phyloP scores from a whole-genome alignment of 2,329 filamentous ascomycete species.

The Metarhizium rileyi region DNA sequence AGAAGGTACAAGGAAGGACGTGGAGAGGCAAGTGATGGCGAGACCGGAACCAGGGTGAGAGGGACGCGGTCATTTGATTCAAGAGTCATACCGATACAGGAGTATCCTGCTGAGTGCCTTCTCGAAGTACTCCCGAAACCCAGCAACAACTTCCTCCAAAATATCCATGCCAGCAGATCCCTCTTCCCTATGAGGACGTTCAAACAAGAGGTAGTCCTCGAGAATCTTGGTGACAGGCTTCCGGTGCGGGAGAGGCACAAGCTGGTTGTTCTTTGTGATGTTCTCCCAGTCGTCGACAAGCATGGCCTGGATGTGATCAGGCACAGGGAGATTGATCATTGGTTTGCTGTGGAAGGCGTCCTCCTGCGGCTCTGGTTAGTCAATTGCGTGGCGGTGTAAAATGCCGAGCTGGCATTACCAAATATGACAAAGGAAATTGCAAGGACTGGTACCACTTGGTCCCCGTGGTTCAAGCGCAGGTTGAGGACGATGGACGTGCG shows the following conservation, averaged over 20 bases:
- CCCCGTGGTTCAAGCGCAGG: neutral
- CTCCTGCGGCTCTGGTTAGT: slow-evolving; percentile 47
- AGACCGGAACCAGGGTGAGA: neutral
- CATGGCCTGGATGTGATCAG: slow-evolving; percentile 82
- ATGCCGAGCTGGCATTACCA: neutral
- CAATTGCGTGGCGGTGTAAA: neutral
- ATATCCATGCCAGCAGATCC: slow-evolving; percentile 71
- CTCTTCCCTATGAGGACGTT: slow-evolving; percentile 53
- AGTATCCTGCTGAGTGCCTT: slow-evolving; percentile 79
- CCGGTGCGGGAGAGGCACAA: slow-evolving; percentile 73
- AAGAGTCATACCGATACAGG: slow-evolving; percentile 57
- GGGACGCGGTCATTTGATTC: neutral
- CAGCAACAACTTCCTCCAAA: slow-evolving; percentile 78
- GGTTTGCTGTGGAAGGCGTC: slow-evolving; percentile 77
- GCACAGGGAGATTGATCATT: slow-evolving; percentile 75
- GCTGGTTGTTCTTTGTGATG: slow-evolving; percentile 86
- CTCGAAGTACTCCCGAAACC: slow-evolving; percentile 90
- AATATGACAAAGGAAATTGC: neutral
- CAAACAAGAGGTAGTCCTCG: slow-evolving; percentile 66
- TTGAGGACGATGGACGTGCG: neutral
- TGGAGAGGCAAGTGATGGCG: neutral
- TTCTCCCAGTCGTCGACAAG: slow-evolving; percentile 99
- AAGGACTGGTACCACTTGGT: neutral
- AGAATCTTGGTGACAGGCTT: slow-evolving; percentile 70
- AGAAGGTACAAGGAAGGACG: neutral